Base-by-base conservation (phyloP, 345 rosid species). In the Acer campestre region DNA sequence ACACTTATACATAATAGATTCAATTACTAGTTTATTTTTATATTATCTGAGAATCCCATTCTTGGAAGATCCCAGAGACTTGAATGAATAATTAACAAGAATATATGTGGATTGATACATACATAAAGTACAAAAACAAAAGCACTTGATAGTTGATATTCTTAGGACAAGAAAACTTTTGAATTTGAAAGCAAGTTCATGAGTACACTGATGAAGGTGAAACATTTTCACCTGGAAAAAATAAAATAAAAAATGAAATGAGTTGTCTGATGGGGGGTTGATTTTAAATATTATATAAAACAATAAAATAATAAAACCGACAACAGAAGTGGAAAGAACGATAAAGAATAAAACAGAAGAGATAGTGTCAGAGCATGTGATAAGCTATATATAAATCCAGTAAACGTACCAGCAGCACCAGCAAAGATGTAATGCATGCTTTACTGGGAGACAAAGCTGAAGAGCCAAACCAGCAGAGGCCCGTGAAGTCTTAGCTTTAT, bases 341-440 rank as follows among this genome's bases (percentile, higher is more conserved):
- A 87, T 77, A 77, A 79, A 81, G 83, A 84, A 79, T 77, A 81
- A 79, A 82, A 83, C 82, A 81, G 58, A 61, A 73, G 42, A 46
- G 65, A 61, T 35, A 46, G 74, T 83, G 88, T 84, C 90, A 84
- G 90, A 80, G 67, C 87, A 82, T 87, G 90, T 87, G 90, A 35
- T 35, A 4, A 85, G 68, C 80, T 81, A 62, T 49, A 27, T n/a
- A 42, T 7, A 35, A 35, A 48, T 27, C 9, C 73, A 35, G 38
- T 5, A 35, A 3, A 35, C 38, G 38, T 77, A 78, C 78, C 78
- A 67, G 67, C 77, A 78, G 55, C 13, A 77, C 67, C 71, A 20
- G 53, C 20, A 27, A 11, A 13, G 3, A 64, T 38, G 17, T 40
- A 40, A n/a, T 67, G 71, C 53, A 42, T 22, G 25, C 68, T 25